Evolutionary conservation across 75 land plant genomes (phyloP).

Genomic region (Ceratopteris richardii): DNA sequence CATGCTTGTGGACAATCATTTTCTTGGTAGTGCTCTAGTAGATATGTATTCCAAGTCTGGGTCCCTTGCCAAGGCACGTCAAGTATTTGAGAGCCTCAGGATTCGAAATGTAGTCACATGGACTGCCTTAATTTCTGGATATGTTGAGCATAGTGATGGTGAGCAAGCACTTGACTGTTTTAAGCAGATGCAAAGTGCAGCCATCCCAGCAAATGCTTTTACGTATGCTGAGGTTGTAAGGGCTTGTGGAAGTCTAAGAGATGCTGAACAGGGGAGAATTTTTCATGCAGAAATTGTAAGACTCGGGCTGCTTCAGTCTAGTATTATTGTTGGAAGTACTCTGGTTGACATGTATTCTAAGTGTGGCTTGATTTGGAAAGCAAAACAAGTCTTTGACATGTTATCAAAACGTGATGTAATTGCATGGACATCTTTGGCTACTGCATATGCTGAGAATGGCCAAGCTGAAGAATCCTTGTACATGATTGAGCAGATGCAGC

Average conservation of each 20-base stretch:
- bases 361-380: too few species aligned
- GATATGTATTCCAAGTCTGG: slow-evolving; percentile 39
- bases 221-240: too few species aligned
- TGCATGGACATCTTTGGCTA: slow-evolving; percentile 5
- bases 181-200: slow-evolving; percentile 38
- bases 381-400: slow-evolving; percentile 1
- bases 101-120: slow-evolving; percentile 43
- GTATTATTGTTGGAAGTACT: too few species aligned
- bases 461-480: slow-evolving; percentile 36
- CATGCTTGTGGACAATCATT: slow-evolving; percentile 6
- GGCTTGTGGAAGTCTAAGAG: too few species aligned
- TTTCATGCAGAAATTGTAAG: too few species aligned
- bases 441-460: slow-evolving; percentile 26
- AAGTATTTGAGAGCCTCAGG: slow-evolving; percentile 37
- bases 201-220: slow-evolving; percentile 8
- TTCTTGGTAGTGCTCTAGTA: slow-evolving; percentile 23
- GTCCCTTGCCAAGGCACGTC: background rate
- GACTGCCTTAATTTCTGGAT: slow-evolving; percentile 52
- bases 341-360: too few species aligned
- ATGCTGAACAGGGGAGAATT: too few species aligned
- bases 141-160: slow-evolving; percentile 23
- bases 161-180: slow-evolving; percentile 43
- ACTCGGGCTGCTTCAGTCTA: too few species aligned
- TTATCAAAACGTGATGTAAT: slow-evolving; percentile 3
- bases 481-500: slow-evolving; percentile 45